These are phyloP conservation scores for Talaromyces pinophilus DNA, from an alignment of 2,329 filamentous ascomycete species.

Conservation along the genomic window DNA sequence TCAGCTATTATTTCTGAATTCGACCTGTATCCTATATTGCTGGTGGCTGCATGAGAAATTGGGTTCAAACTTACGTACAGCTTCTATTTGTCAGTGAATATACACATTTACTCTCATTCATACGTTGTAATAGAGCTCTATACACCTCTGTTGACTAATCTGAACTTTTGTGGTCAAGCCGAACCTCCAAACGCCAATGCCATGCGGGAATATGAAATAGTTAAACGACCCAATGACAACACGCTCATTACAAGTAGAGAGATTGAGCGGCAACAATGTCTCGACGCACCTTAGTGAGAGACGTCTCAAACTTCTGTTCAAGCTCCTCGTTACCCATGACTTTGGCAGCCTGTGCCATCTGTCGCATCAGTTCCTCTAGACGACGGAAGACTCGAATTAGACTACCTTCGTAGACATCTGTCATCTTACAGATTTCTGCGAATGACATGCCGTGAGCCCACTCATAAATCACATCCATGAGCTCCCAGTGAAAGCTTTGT, in stretches of 20 bases:
- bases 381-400: conserved; percentile 94
- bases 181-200: conserved; percentile 10
- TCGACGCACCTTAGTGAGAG: conserved; percentile 79
- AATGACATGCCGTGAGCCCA: conserved; percentile 93
- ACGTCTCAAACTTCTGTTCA: conserved; percentile 85
- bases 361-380: conserved; percentile 87
- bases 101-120: neutral
- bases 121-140: neutral
- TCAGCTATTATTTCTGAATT: neutral
- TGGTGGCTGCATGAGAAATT: neutral
- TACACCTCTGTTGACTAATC: conserved; percentile 3
- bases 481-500: conserved; percentile 82
- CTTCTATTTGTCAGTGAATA: neutral
- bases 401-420: conserved; percentile 94
- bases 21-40: neutral
- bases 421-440: conserved; percentile 98
- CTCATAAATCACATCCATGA: conserved; percentile 93
- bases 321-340: conserved; percentile 98
- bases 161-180: conserved; percentile 9
- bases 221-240: conserved; percentile 22
- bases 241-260: conserved; percentile 71
- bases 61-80: neutral
- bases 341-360: conserved; percentile 93
- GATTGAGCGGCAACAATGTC: conserved; percentile 96
- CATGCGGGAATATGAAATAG: conserved; percentile 17